Evolutionary conservation across 2,329 filamentous ascomycete genomes (phyloP).

Genomic region (Colletotrichum sp.): DNA sequence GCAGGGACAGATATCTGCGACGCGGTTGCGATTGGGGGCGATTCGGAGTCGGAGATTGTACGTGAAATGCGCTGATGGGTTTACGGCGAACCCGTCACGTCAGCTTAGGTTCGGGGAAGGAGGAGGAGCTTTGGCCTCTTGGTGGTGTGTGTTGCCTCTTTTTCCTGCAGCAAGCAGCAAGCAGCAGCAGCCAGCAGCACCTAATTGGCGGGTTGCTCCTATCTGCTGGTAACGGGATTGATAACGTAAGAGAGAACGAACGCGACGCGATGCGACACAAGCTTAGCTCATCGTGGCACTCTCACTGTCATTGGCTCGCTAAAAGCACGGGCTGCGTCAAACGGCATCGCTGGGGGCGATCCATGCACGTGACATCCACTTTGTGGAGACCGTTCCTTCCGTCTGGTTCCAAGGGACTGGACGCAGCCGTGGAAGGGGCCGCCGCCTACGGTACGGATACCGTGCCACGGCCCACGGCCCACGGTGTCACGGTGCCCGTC

Average conservation of each 20-base stretch:
- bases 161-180: neutral
- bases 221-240: neutral
- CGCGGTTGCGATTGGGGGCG: neutral
- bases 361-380: neutral
- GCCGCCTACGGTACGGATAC: neutral
- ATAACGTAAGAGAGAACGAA: neutral
- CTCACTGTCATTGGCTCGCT: neutral
- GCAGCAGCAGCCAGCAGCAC: neutral
- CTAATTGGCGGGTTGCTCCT: neutral
- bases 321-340: neutral
- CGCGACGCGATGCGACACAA: neutral
- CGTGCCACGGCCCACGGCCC: neutral
- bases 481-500: neutral
- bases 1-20: neutral
- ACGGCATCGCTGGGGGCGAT: neutral
- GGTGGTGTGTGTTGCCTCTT: neutral
- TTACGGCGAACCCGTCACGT: neutral
- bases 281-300: neutral
- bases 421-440: neutral
- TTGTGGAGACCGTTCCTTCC: neutral
- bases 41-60: neutral
- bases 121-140: conserved; percentile 15
- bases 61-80: neutral
- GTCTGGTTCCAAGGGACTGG: neutral
- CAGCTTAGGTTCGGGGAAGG: neutral